Conservation (phyloP, 176 grass and related monocot species). For the Oryza brachyantha region DNA sequence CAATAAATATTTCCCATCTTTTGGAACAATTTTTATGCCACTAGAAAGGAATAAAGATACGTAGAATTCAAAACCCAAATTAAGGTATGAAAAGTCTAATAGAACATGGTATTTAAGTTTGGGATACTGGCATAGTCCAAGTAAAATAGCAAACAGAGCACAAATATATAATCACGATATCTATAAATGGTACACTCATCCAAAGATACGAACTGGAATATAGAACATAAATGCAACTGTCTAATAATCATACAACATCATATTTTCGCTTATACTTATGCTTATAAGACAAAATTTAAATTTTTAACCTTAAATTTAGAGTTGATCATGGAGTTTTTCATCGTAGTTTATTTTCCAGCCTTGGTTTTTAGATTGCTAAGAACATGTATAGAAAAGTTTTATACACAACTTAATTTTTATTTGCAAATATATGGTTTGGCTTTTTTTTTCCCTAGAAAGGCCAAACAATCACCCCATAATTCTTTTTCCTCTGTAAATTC, state of each 20-base stretch:
- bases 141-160: neutral
- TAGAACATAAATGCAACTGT: neutral
- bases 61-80: neutral
- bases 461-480: too few species aligned
- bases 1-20: slow-evolving; percentile 13
- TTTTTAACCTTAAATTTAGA: too few species aligned
- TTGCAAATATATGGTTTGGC: too few species aligned
- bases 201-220: neutral
- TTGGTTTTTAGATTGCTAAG: too few species aligned
- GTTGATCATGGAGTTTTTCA: too few species aligned
- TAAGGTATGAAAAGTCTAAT: neutral
- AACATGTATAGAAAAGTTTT: too few species aligned
- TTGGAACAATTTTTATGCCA: neutral
- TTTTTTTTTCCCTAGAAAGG: too few species aligned
- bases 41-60: neutral
- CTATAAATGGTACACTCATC: neutral
- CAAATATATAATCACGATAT: neutral
- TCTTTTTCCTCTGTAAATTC: neutral
- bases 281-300: too few species aligned
- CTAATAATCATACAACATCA: too few species aligned
- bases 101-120: neutral
- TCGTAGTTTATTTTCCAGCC: too few species aligned
- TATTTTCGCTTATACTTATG: too few species aligned
- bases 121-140: neutral
- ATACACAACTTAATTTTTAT: too few species aligned